Base-by-base conservation (phyloP, 805 yeast species). In the Yarrowia sp. region DNA sequence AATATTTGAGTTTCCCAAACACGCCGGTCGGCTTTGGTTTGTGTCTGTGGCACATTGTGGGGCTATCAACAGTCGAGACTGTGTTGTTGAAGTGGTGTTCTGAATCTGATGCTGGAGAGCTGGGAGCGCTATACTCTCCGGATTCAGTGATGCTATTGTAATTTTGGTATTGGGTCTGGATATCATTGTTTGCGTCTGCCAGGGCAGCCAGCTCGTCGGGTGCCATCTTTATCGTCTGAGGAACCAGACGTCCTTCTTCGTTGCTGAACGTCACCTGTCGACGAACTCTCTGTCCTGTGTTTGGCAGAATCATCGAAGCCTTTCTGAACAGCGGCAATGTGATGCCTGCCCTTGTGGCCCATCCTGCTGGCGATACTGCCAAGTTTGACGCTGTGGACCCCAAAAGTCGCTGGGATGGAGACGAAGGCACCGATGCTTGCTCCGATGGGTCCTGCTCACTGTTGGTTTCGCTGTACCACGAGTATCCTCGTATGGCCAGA, bases 251-350 rank as follows among this genome's bases (percentile, higher is more conserved):
- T 4, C 43, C 49, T 9, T 67, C 20, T 44, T 43, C 52, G 38
- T 67, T 42, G 56, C 36, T 42, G 39, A 55, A 49, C 39, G 69
- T 20, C 19, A 50, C 46, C 24, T 56, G 60, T 33, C 69, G 38
- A 39, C 68, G 38, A 9, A 50, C 50, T 47, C 56, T 8, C 43
- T 65, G 79, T 0, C 84, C 85, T 0, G 85, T 80, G 30, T 79
- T 79, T 0, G 86, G 82, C 24, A 80, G 67, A n/a, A 83, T 81
- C 34, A 79, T 80, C 0, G 85, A 81, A 43, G 70, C 67, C 56
- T 70, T 50, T 42, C 74, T 66, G 68, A 71, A 61, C 47, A 71
- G 47, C 56, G 66, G 68, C 52, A 70, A 65, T 14, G 73, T 20
- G 46, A 58, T 33, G 1, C 64, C 64, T 9, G 64, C 64, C 13